Conservation (phyloP, 768 basidiomycete species). For the Inosperma sp. region DNA sequence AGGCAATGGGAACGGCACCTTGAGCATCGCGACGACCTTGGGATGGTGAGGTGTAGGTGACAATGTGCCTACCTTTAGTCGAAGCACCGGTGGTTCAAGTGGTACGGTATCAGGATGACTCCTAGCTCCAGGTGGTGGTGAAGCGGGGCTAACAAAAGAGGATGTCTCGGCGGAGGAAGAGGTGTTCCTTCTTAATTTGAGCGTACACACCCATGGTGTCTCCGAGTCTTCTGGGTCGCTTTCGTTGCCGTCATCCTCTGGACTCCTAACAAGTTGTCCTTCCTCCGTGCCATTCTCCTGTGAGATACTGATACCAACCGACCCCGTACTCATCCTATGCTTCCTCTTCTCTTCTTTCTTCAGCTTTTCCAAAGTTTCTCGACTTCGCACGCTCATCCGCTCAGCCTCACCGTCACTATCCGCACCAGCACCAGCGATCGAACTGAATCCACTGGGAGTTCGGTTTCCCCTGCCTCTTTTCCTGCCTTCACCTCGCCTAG, state of each 20-base stretch:
- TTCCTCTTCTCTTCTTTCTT: conserved; percentile 20
- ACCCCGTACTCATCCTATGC: conserved; percentile 36
- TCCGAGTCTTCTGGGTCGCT: conserved; percentile 96
- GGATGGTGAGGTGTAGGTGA: conserved; percentile 95
- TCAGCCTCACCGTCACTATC: conserved; percentile 32
- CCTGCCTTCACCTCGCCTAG: conserved; percentile 24
- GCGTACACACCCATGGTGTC: conserved; percentile 91
- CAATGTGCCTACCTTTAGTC: conserved; percentile 76
- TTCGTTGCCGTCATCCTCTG: conserved; percentile 61
- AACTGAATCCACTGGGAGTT: conserved; percentile 12
- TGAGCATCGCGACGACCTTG: conserved; percentile 87
- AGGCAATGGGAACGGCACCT: conserved; percentile 84
- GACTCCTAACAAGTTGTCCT: conserved; percentile 13
- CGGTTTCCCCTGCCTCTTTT: conserved; percentile 17
- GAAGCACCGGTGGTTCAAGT: conserved; percentile 32
- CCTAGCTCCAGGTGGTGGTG: background rate
- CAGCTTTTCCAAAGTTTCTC: conserved; percentile 35
- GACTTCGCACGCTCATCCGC: conserved; percentile 41
- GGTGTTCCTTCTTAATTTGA: conserved; percentile 53
- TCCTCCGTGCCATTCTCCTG: conserved; percentile 24
- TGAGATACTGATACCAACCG: conserved; percentile 30
- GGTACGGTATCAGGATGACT: background rate
- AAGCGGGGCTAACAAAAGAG: conserved; percentile 1
- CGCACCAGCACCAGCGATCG: conserved; percentile 13
- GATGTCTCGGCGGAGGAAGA: conserved; percentile 9